Percentiles rank a stretch among this genome's conserved stretches.
Conservation (phyloP, 2,329 filamentous ascomycete species). For the Orbilia javanica region DNA sequence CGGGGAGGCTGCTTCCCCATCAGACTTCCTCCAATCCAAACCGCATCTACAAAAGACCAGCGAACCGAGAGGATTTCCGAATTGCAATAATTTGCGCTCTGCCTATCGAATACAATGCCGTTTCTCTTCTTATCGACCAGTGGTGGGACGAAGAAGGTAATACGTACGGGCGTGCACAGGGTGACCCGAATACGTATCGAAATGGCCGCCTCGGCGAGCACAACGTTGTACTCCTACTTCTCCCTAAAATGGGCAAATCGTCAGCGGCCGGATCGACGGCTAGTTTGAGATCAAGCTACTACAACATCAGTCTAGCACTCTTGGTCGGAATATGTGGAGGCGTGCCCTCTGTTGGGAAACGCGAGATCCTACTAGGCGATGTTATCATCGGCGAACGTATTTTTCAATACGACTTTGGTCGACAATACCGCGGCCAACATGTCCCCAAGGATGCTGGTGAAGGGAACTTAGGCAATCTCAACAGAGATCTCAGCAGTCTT, state of each 20-base stretch:
- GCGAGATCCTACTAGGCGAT: conserved; percentile 63
- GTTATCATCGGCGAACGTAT: conserved; percentile 63
- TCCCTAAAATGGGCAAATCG: conserved; percentile 63
- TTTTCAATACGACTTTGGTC: conserved; percentile 63
- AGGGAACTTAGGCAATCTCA: conserved; percentile 57
- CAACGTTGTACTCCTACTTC: conserved; percentile 63
- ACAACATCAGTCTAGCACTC: conserved; percentile 63
- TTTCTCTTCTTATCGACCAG: conserved; percentile 61
- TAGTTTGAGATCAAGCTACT: conserved; percentile 64
- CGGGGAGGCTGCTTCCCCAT: no score
- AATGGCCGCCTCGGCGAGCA: conserved; percentile 62
- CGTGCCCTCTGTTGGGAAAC: background rate
- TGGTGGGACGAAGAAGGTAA: conserved; percentile 62
- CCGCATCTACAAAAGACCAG: background rate
- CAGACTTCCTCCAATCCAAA: no score
- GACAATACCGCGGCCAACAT: conserved; percentile 59
- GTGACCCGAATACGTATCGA: conserved; percentile 63
- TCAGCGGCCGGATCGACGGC: conserved; percentile 62
- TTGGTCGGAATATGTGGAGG: conserved; percentile 59
- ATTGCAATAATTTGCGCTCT: conserved; percentile 63
- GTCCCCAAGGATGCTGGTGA: conserved; percentile 44
- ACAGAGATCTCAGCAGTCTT: conserved; percentile 45
- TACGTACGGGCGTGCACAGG: conserved; percentile 59
- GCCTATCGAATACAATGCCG: conserved; percentile 61
- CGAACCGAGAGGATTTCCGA: conserved; percentile 39